Conservation (phyloP, 2,329 filamentous ascomycete genomes). For the Aureobasidium subglaciale region DNA sequence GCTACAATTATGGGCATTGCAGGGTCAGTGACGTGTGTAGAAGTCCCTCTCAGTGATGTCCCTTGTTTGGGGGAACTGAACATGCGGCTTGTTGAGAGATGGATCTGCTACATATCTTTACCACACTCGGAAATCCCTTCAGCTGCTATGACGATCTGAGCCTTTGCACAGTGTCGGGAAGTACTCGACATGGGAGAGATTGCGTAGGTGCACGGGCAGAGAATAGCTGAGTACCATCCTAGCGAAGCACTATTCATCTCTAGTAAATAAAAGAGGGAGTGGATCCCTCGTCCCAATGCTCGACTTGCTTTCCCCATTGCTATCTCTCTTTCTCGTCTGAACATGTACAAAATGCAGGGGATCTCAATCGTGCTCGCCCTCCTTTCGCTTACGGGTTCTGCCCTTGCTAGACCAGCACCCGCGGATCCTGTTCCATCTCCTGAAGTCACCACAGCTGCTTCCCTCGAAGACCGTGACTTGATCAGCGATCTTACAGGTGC, state of each 20-base stretch:
- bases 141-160: conserved; percentile 3
- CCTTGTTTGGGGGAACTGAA: neutral
- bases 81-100: neutral
- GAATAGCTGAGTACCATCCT: neutral
- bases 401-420: conserved; percentile 15
- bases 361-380: neutral
- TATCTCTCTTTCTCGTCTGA: neutral
- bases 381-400: neutral
- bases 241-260: neutral
- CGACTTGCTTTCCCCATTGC: neutral
- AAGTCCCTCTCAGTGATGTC: neutral
- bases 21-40: neutral
- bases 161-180: neutral
- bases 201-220: neutral
- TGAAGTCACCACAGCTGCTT: neutral
- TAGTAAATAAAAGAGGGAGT: neutral
- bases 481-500: conserved; percentile 14
- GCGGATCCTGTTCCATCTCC: conserved; percentile 7
- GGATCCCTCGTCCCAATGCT: neutral
- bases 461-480: conserved; percentile 15
- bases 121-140: neutral
- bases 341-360: neutral
- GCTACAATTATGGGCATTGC: neutral
- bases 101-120: neutral
- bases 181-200: neutral